Evolutionary conservation across 83 land plant genomes (phyloP).

Genomic region (Picea abies): DNA sequence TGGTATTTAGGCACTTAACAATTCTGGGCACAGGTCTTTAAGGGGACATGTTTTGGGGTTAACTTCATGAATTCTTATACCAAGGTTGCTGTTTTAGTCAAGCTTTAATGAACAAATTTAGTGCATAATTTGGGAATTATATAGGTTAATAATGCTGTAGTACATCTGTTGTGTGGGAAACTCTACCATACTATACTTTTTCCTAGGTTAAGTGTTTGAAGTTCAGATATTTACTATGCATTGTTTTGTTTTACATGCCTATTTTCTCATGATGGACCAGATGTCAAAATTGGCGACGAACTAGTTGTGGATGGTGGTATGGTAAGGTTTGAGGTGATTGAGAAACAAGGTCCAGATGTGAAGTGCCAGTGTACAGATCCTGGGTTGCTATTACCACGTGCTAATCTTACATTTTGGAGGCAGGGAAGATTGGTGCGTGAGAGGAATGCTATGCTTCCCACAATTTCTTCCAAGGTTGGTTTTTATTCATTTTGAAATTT

Average conservation of each 20-base stretch:
- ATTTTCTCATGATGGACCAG: conserved; percentile 16
- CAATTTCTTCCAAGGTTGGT: conserved; percentile 64
- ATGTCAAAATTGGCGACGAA: too few species aligned
- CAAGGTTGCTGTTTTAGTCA: background rate
- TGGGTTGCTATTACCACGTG: too few species aligned
- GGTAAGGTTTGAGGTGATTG: too few species aligned
- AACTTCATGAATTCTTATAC: background rate
- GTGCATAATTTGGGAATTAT: background rate
- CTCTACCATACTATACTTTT: too few species aligned
- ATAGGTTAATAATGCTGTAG: background rate
- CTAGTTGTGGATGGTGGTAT: too few species aligned
- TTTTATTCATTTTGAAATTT: conserved; percentile 1
- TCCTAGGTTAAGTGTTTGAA: background rate
- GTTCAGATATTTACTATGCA: background rate
- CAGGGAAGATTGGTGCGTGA: conserved; percentile 58
- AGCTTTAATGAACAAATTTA: background rate
- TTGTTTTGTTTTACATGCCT: background rate
- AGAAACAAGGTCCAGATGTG: too few species aligned
- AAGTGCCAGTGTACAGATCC: too few species aligned
- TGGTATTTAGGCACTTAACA: too few species aligned
- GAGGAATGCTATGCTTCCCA: conserved; percentile 59
- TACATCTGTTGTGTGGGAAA: background rate
- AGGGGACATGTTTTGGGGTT: background rate
- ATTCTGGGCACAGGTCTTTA: background rate
- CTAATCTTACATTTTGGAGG: conserved; percentile 71